A percentile compares a stretch with the other conserved stretches of the same genome.
Evolutionary conservation across 257 asterid species (phyloP).

Genomic region (Scutellaria baicalensis): DNA sequence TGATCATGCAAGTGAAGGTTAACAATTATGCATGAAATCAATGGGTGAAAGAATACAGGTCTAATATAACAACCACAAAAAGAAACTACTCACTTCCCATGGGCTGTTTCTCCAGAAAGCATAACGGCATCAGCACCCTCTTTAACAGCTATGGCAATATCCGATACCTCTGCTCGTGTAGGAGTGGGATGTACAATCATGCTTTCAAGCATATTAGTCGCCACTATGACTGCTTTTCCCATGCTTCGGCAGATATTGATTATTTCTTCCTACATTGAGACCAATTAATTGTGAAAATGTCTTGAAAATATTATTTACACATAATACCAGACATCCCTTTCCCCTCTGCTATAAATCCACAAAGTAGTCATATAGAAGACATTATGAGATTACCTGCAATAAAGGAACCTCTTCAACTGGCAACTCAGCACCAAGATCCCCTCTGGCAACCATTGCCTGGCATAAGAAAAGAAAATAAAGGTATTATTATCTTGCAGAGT

Average conservation of each 20-base stretch:
- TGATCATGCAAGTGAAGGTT: background rate
- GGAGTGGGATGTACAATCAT: slow-evolving; percentile 99
- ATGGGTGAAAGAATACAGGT: background rate
- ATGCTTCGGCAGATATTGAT: slow-evolving; percentile 89
- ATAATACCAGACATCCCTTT: background rate
- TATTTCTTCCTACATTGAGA: slow-evolving; percentile 73
- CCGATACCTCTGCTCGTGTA: slow-evolving; percentile 97
- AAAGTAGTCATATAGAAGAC: background rate
- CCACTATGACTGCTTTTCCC: slow-evolving; percentile 98
- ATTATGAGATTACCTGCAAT: slow-evolving; percentile 61
- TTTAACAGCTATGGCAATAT: slow-evolving; percentile 89
- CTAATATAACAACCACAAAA: background rate
- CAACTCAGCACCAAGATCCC: slow-evolving; percentile 97
- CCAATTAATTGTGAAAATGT: slow-evolving; percentile 5
- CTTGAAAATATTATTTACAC: background rate
- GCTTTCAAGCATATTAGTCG: slow-evolving; percentile 98
- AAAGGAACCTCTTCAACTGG: slow-evolving; percentile 96
- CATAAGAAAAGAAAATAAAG: slow-evolving; percentile 19
- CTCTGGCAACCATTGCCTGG: slow-evolving; percentile 99
- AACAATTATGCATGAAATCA: background rate
- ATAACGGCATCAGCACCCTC: slow-evolving; percentile 99
- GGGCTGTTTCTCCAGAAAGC: slow-evolving; percentile 99
- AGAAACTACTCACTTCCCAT: slow-evolving; percentile 69
- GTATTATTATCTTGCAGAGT: slow-evolving; percentile 4
- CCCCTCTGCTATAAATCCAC: background rate